Evolutionary conservation across 768 basidiomycete species (phyloP).

Genomic region (Cystofilobasidium ferigula): DNA sequence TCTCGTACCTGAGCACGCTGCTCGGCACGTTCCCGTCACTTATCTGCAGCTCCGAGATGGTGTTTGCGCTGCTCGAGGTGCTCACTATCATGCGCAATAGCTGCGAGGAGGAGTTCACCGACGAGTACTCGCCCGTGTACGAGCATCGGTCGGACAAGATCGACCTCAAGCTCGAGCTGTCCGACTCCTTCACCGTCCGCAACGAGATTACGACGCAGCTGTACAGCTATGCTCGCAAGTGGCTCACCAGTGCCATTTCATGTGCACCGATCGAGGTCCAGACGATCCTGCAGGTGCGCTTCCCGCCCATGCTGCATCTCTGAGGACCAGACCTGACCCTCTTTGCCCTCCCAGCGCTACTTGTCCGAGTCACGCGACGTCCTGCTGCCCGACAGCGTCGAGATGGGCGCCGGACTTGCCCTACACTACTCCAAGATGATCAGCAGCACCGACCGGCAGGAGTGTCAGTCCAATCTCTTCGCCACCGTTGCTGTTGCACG

Average conservation of each 20-base stretch:
- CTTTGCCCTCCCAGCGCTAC: slow-evolving; percentile 57
- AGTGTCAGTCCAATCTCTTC: slow-evolving; percentile 46
- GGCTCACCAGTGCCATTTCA: slow-evolving; percentile 77
- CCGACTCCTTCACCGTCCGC: slow-evolving; percentile 73
- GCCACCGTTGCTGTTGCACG: background rate
- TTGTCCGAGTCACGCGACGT: slow-evolving; percentile 61
- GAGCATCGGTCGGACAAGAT: slow-evolving; percentile 70
- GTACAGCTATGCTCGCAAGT: slow-evolving; percentile 59
- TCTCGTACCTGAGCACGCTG: slow-evolving; percentile 69
- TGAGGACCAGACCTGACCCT: too few relatives aligned
- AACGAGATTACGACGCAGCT: slow-evolving; percentile 71
- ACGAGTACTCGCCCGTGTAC: slow-evolving; percentile 88
- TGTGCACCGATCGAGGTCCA: slow-evolving; percentile 87
- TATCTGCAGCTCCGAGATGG: slow-evolving; percentile 77
- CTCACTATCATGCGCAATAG: slow-evolving; percentile 76
- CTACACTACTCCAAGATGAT: slow-evolving; percentile 73
- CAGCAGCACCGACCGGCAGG: slow-evolving; percentile 61
- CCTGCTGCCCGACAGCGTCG: slow-evolving; percentile 61
- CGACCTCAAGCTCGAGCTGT: slow-evolving; percentile 62
- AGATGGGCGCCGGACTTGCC: slow-evolving; percentile 83
- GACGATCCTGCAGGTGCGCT: slow-evolving; percentile 70
- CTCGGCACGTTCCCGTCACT: slow-evolving; percentile 87
- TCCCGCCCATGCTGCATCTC: background rate
- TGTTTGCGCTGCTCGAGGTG: slow-evolving; percentile 81
- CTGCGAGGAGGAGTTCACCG: slow-evolving; percentile 78